These are phyloP conservation scores for Coemansia sp. DNA, from an alignment of 192 early-diverging fungal genomes.

Conservation along the genomic window DNA sequence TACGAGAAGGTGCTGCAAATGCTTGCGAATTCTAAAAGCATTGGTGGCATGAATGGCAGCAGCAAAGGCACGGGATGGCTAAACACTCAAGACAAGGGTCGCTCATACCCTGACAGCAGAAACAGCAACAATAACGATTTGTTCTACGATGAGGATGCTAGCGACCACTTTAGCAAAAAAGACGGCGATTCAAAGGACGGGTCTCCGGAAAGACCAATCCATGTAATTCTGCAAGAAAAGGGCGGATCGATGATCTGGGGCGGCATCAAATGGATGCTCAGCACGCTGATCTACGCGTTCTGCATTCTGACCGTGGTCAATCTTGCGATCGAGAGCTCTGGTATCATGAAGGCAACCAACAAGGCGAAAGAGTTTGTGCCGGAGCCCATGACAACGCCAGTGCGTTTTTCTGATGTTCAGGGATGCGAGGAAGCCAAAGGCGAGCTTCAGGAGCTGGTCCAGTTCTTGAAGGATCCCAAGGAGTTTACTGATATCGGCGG, in stretches of 20 bases:
- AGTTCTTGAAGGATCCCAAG: constrained; percentile 90
- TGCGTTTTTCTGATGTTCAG: constrained; percentile 92
- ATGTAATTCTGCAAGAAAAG: constrained; percentile 42
- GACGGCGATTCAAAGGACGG: constrained; percentile 10
- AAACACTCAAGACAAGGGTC: not conserved
- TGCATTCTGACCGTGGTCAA: constrained; percentile 71
- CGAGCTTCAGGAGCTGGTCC: constrained; percentile 94
- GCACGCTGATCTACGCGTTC: constrained; percentile 57
- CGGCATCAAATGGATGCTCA: constrained; percentile 39
- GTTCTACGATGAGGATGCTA: constrained; percentile 24
- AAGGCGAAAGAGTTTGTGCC: constrained; percentile 32
- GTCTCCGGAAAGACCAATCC: constrained; percentile 30
- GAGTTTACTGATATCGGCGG: constrained; percentile 92
- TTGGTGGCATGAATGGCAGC: constrained; percentile 1
- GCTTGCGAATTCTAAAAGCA: constrained; percentile 30
- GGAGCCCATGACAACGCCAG: constrained; percentile 39
- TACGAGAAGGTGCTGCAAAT: constrained; percentile 48
- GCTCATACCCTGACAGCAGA: not conserved
- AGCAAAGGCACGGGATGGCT: constrained; percentile 8
- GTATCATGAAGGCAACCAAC: constrained; percentile 61
- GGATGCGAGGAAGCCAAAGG: constrained; percentile 98
- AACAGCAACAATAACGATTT: constrained; percentile 10
- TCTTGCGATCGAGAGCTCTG: constrained; percentile 69
- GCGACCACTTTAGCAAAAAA: constrained; percentile 10
- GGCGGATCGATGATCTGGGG: constrained; percentile 28